phyloP scores from a whole-genome alignment of 202 grass and related monocot genomes.

The Hordeum pubiflorum region DNA sequence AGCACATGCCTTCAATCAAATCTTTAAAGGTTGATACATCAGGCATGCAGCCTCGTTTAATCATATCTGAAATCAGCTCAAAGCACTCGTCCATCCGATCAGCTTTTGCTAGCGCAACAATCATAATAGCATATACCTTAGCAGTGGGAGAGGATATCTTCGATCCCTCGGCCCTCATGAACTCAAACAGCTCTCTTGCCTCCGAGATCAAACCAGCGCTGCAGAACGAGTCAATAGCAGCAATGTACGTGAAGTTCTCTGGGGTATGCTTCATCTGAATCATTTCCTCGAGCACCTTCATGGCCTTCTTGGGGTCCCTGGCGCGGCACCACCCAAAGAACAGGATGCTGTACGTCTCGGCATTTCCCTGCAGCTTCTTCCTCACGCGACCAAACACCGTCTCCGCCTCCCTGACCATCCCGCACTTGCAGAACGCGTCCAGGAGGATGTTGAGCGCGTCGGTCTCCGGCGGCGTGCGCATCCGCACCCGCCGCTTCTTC shows the following conservation, averaged over 20 bases:
- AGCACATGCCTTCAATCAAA: slow-evolving; percentile 90
- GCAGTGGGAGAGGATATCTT: slow-evolving; percentile 77
- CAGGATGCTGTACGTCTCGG: slow-evolving; percentile 56
- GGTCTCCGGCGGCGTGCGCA: slow-evolving; percentile 51
- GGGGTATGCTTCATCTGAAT: slow-evolving; percentile 54
- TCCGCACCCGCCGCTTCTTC: slow-evolving; percentile 64
- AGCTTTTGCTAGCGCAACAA: slow-evolving; percentile 57
- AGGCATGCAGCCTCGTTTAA: slow-evolving; percentile 61
- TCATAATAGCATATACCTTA: slow-evolving; percentile 76
- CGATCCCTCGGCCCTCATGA: slow-evolving; percentile 73
- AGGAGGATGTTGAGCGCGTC: slow-evolving; percentile 75
- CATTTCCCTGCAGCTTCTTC: slow-evolving; percentile 53
- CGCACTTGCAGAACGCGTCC: slow-evolving; percentile 77
- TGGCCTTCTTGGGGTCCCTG: slow-evolving; percentile 59
- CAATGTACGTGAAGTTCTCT: slow-evolving; percentile 84
- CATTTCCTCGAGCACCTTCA: slow-evolving; percentile 97
- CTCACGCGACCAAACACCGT: slow-evolving; percentile 57
- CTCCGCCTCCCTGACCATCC: slow-evolving; percentile 70
- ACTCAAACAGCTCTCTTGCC: slow-evolving; percentile 81
- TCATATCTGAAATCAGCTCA: slow-evolving; percentile 73
- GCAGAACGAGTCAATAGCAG: slow-evolving; percentile 82
- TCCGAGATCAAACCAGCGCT: slow-evolving; percentile 61
- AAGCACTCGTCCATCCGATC: slow-evolving; percentile 71
- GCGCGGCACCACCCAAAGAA: slow-evolving; percentile 88
- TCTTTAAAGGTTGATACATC: slow-evolving; percentile 85